Conservation (phyloP, 352 stramenopile species). For the Phytophthora quininea region DNA sequence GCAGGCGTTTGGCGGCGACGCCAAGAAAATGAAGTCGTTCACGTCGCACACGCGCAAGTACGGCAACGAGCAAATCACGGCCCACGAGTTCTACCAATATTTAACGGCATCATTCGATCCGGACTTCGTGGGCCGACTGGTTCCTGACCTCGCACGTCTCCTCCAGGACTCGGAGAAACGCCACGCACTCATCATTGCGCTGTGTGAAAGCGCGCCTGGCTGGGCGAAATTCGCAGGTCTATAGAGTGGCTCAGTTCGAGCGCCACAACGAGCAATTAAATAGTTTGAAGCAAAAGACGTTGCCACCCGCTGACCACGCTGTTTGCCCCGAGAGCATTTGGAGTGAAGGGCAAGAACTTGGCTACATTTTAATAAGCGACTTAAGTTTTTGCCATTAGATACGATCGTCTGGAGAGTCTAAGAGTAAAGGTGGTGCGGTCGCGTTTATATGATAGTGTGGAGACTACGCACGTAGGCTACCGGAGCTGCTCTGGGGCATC, state of each 20-base stretch:
- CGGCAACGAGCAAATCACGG: constrained; percentile 84
- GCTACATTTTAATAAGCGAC: constrained; percentile 32
- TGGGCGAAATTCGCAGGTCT: constrained; percentile 86
- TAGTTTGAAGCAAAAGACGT: neutral
- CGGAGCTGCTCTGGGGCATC: constrained; percentile 44
- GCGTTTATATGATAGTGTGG: neutral
- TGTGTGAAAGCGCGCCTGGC: constrained; percentile 83
- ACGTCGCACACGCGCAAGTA: constrained; percentile 87
- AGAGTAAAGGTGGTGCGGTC: neutral
- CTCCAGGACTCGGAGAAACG: constrained; percentile 87
- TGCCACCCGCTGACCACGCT: constrained; percentile 5
- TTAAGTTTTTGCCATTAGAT: neutral
- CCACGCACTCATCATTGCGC: constrained; percentile 78
- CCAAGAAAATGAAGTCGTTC: constrained; percentile 89
- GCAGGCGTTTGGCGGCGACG: constrained; percentile 70
- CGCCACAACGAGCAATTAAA: neutral
- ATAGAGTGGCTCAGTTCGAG: constrained; percentile 33
- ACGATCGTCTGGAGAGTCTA: neutral
- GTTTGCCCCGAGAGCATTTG: constrained; percentile 6
- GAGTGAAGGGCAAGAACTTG: constrained; percentile 17
- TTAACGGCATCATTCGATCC: constrained; percentile 89
- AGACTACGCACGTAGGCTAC: constrained; percentile 42
- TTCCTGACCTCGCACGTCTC: constrained; percentile 83
- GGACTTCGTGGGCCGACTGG: constrained; percentile 85
- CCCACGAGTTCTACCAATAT: constrained; percentile 90